Base-by-base conservation (phyloP, 805 yeast genomes). In the Scheffersomyces amazonensis region DNA sequence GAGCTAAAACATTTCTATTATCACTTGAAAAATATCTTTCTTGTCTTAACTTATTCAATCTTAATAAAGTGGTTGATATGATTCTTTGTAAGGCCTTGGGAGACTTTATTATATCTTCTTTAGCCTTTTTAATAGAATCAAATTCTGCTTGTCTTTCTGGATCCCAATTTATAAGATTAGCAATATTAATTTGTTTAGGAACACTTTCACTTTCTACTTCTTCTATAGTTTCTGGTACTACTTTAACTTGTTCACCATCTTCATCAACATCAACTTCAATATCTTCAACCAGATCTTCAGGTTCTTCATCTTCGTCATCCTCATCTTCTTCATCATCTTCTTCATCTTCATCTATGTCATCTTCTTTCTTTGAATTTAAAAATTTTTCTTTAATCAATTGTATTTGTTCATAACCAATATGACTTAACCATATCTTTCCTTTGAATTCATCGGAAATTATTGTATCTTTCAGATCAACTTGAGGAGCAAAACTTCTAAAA, bases 21-120 rank as follows among this genome's bases (percentile, higher is more conserved):
- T 54, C 54, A 41, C 64, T 55, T 35, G 53, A 55, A 19, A 58
- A 48, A 45, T 49, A 66, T 32, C 75, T 54, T 35, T 62, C 64
- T 46, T 69, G 72, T 38, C 75, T 65, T 43, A 66, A 53, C 47
- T 55, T 61, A 46, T 69, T 68, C 38, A 69, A 52, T 37, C 52
- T 54, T 36, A 69, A 47, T 22, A 69, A 43, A 37, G 50, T 54
- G 12, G 41, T 43, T 1, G 71, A 63, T 16, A 69, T 64, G 16
- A 61, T 48, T 34, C 50, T 56, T 47, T 69, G 75, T 16, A 69
- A 47, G 2, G 46, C 50, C 20, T 46, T 49, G 1, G 68, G 56
- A 1, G 72, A 60, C 24, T 49, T 45, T 5, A 43, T 24, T 16
- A 65, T 41, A 12, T 45, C 21, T 12, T 48, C 43, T 35, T 48